Evolutionary conservation across 805 yeast genomes (phyloP).

Genomic region (Torulaspora franciscae): DNA sequence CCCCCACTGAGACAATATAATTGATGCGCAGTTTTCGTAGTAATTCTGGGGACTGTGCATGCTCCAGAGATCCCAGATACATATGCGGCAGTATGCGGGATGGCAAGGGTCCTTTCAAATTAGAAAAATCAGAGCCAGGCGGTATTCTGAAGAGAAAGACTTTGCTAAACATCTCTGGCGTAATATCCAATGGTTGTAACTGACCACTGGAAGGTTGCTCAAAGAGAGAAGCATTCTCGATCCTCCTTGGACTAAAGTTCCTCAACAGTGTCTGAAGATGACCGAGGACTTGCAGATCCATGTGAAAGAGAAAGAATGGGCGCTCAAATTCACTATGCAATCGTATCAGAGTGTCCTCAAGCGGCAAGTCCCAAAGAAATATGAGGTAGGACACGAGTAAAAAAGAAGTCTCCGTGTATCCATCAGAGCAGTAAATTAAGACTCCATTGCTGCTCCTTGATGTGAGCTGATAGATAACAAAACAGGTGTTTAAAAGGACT

Average conservation of each 20-base stretch:
- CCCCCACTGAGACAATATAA: slow-evolving; percentile 83
- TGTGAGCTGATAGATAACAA: slow-evolving; percentile 37
- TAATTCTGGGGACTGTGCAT: slow-evolving; percentile 69
- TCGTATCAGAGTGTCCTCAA: slow-evolving; percentile 62
- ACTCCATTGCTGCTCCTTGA: slow-evolving; percentile 37
- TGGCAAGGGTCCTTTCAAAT: slow-evolving; percentile 65
- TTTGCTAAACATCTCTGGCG: slow-evolving; percentile 34
- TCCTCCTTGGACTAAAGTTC: slow-evolving; percentile 50
- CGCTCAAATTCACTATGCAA: slow-evolving; percentile 62
- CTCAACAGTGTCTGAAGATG: slow-evolving; percentile 61
- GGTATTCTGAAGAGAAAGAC: slow-evolving; percentile 32
- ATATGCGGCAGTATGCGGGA: slow-evolving; percentile 77
- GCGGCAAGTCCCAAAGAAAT: slow-evolving; percentile 54
- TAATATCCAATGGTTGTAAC: slow-evolving; percentile 19
- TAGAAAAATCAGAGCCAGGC: slow-evolving; percentile 28
- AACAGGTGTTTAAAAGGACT: slow-evolving; percentile 64
- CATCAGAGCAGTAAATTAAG: slow-evolving; percentile 78
- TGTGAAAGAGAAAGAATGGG: slow-evolving; percentile 78
- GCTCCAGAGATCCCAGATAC: slow-evolving; percentile 77
- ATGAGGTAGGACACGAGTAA: slow-evolving; percentile 65
- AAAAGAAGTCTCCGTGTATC: slow-evolving; percentile 87
- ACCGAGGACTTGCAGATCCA: slow-evolving; percentile 62
- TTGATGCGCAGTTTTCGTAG: slow-evolving; percentile 61
- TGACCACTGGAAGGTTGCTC: not conserved
- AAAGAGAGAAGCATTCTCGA: slow-evolving; percentile 14